These are phyloP conservation scores for Morella rubra DNA, from an alignment of 306 rosid genomes.

Conservation along the genomic window DNA sequence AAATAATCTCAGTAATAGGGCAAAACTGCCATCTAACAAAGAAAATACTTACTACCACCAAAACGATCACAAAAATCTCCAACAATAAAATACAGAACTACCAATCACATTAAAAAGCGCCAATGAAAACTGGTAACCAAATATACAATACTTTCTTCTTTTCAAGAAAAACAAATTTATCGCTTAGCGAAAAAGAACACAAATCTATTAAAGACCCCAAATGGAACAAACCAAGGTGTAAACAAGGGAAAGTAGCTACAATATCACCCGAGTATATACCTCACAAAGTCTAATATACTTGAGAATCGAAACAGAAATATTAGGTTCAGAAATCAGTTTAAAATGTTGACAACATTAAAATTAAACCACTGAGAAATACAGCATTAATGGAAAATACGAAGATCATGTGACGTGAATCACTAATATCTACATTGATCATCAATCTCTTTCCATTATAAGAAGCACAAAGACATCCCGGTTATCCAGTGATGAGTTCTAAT, in stretches of 20 bases:
- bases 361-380: background rate
- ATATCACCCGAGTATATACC: background rate
- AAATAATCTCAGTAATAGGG: background rate
- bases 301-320: background rate
- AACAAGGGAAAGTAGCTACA: background rate
- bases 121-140: background rate
- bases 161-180: too few species aligned
- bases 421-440: background rate
- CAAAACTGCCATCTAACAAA: background rate
- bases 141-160: background rate
- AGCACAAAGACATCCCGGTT: background rate
- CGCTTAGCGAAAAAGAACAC: background rate
- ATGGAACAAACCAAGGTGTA: background rate
- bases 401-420: background rate
- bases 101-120: background rate
- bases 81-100: background rate
- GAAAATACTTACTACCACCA: background rate
- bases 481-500: background rate
- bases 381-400: background rate
- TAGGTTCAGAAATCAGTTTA: background rate
- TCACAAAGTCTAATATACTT: background rate
- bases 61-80: background rate
- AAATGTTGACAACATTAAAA: background rate
- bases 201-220: background rate
- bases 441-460: background rate